Base-by-base conservation (phyloP, 2,329 filamentous ascomycete species). In the Lachnellula cervina region DNA sequence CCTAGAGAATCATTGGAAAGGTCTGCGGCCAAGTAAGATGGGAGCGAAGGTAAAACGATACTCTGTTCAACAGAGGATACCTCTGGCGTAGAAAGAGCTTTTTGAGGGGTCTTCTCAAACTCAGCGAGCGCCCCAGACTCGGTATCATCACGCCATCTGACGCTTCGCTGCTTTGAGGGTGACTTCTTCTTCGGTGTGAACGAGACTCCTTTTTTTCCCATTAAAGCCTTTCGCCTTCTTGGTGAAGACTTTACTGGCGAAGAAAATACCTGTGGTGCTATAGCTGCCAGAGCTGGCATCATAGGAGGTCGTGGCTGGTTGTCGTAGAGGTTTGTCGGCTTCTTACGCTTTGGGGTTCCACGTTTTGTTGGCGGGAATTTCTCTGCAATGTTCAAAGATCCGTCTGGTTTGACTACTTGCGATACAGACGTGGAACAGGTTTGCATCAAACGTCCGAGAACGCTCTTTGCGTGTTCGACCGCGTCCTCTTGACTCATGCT, bases 131-230 rank as follows among this genome's bases (percentile, higher is more conserved):
- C 86, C 23, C 91, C 92, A 51, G 93, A 84, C 67, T 95, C 88
- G 2, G 87, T 90, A 65, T 97, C 94, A 66, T 96, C 91, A 56
- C 90, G 86, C 94, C 94, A 99, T 61, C 93, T 83, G 5, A 99
- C 93, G 46, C 81, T 86, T 58, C 92, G 83, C 19, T 51, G 48
- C 72, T 90, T 90, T 54, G 75, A 70, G 1, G 85, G 82, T 9
- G 82, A 79, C 71, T 86, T 87, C 73, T 89, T 85, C 73, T 89
- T 96, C 59, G 91, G 90, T 1, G 90, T 91, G 67, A 95, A 95
- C 32, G 83, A 82, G 49, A 96, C 78, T 13, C 84, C 83, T 73
- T 95, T 96, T 71, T 78, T 86, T 66, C 72, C 83, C 8, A 72
- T 70, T 53, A 71, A 66, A n/a, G 79, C 68, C 75, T 89, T 94